Evolutionary conservation across 148 eudicot genomes (phyloP), one percentile per base, ranked within the genome.

Genomic region (Vaccinium vitisidaea): DNA sequence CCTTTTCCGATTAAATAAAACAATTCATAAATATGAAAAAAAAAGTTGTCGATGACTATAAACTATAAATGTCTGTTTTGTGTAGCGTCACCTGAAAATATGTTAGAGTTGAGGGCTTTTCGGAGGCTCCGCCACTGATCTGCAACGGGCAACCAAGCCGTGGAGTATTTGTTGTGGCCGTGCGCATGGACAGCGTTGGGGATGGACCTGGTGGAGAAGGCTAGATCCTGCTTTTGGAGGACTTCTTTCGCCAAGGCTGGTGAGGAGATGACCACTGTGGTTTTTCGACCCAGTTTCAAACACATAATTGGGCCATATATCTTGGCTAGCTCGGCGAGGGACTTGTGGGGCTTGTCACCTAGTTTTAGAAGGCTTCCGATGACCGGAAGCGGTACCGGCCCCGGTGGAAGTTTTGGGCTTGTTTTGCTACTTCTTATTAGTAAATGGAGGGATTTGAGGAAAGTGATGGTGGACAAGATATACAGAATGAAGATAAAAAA

Each of bases 291-390:
- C 2, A 86, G 77, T 67, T 86, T 43, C 19, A 86, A n/a, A 12
- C 76, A 30, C 82, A 82, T 52, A 15, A 86, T 79, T 4, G 85
- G 84, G 3, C 87, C 87, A 12, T 86, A 21, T 16, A 25, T 43
- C 50, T 86, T 82, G 23, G 85, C 84, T 2, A 86, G 76, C 69
- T 86, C 27, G 15, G 85, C 87, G 0, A 86, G 79, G 74, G 85
- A 86, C 48, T 63, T 30, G 81, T 77, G 83, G 27, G 88, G 88
- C 9, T 86, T 75, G 81, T 75, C 81, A 9, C 85, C 88, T 3
- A 86, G 82, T 54, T 75, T 77, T n/a, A 77, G 81, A 36, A 82
- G 82, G 88, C 69, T 82, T 8, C 84, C 87, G 23, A 76, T 21
- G 13, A 82, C 8, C 13, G 87, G 87, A 3, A 86, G 27, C 0